Base-by-base conservation (phyloP, 495 filamentous ascomycete genomes). In the Neurospora cerealis region DNA sequence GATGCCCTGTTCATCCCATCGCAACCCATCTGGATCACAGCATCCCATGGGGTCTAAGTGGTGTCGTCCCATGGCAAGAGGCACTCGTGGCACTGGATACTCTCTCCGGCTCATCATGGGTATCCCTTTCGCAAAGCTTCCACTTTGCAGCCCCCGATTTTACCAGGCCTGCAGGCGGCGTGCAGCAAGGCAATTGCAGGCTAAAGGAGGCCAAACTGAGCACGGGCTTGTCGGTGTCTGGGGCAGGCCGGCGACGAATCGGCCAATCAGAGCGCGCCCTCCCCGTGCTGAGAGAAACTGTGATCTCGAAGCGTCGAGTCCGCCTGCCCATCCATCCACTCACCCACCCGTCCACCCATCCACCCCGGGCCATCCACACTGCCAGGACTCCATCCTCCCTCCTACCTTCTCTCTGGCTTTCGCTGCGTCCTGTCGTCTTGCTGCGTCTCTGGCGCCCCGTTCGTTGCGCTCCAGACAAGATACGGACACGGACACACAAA, bases 341-440 rank as follows among this genome's bases (percentile, higher is more conserved):
- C 21, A 11, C n/a, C 24, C 48, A 32, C 21, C 54, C 54, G 4
- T 28, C 54, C 28, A 62, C 13, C 24, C 54, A 62, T 17, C 21
- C 46, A 54, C 10, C 38, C 38, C 9, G 38, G 38, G 38, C 10
- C 46, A 54, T 54, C 54, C 54, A 54, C 46, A 62, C 28, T 34
- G 28, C 73, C 70, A 32, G 73, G 42, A 69, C 71, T 70, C 69
- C 69, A 73, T 74, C 77, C 73, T 76, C 77, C 69, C 71, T 76
- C 70, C 75, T 71, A 74, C 77, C 78, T 71, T 71, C 77, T 77
- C 77, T 78, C 77, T 66, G 34, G 75, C 77, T 74, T 76, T 75
- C 28, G 28, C 54, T 62, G 54, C 48, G 54, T 32, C 54, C 54
- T 62, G 54, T 62, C 54, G 24, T 62, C 54, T 62, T 62, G 21